These are phyloP conservation scores for Tricholomella constricta DNA, from an alignment of 768 basidiomycete species.

Conservation along the genomic window DNA sequence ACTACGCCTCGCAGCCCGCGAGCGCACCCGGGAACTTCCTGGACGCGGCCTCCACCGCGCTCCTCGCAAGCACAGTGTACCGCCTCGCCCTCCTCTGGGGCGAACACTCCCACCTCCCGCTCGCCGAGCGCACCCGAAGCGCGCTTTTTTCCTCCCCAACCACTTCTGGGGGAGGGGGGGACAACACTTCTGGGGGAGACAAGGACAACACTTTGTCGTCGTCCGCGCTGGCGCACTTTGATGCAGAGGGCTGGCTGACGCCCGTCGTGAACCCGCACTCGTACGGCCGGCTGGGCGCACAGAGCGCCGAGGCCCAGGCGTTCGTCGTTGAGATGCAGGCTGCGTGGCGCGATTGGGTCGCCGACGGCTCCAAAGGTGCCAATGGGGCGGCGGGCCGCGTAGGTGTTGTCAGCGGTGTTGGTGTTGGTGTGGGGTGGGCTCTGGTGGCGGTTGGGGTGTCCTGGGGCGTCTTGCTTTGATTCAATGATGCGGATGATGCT, in stretches of 20 bases:
- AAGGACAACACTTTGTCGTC: slow-evolving; percentile 12
- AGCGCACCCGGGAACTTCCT: slow-evolving; percentile 53
- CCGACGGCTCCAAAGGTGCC: slow-evolving; percentile 52
- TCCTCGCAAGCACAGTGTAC: slow-evolving; percentile 78
- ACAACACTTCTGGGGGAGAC: too few species aligned
- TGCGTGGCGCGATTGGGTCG: slow-evolving; percentile 76
- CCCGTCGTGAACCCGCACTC: slow-evolving; percentile 77
- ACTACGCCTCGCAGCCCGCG: slow-evolving; percentile 62
- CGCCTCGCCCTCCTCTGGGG: slow-evolving; percentile 60
- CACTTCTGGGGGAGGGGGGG: too few species aligned
- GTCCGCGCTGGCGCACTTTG: slow-evolving; percentile 46
- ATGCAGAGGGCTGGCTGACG: slow-evolving; percentile 61
- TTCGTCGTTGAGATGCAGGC: slow-evolving; percentile 78
- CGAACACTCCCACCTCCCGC: slow-evolving; percentile 50
- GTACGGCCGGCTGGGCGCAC: slow-evolving; percentile 44
- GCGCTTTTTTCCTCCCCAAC: slow-evolving; percentile 29
- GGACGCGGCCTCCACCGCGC: slow-evolving; percentile 72
- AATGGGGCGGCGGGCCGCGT: too few species aligned
- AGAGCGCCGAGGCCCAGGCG: slow-evolving; percentile 77
- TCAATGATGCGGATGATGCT: too few species aligned
- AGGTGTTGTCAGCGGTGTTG: too few species aligned
- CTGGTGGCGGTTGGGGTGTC: too few species aligned
- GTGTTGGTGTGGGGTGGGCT: too few species aligned
- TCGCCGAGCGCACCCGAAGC: slow-evolving; percentile 58
- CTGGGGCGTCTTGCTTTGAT: too few species aligned